Conservation (phyloP, 2,329 filamentous ascomycete species). For the Aspergillus ochraceoroseus region DNA sequence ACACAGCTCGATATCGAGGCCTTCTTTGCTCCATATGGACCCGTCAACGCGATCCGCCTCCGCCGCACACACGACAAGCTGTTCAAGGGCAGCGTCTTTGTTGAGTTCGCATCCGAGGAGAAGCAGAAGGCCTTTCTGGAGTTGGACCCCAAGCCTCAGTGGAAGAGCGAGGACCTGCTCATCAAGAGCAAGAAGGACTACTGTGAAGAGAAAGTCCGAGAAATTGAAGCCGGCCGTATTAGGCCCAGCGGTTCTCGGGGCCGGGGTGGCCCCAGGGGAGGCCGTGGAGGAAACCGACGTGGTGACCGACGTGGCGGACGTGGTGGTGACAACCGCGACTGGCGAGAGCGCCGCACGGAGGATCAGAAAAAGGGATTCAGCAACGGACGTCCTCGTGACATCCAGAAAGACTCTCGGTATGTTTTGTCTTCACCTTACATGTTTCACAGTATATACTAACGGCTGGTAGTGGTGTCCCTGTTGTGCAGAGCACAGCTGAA, state of each 20-base stretch:
- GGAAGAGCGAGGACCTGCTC: slow-evolving; percentile 71
- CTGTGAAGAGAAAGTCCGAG: slow-evolving; percentile 67
- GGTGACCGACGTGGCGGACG: slow-evolving; percentile 44
- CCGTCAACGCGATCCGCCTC: slow-evolving; percentile 77
- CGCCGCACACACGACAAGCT: slow-evolving; percentile 65
- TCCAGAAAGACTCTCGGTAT: slow-evolving; percentile 44
- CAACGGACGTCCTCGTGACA: slow-evolving; percentile 29
- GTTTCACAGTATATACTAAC: slow-evolving; percentile 17
- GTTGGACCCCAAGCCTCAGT: slow-evolving; percentile 75
- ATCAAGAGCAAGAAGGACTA: slow-evolving; percentile 89
- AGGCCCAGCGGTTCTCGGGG: slow-evolving; percentile 50
- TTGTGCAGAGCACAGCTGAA: slow-evolving; percentile 39
- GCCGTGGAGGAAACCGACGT: slow-evolving; percentile 43
- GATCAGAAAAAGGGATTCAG: slow-evolving; percentile 44
- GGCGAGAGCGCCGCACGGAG: slow-evolving; percentile 43
- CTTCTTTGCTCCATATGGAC: slow-evolving; percentile 78
- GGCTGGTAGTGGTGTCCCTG: slow-evolving; percentile 40
- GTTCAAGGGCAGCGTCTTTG: slow-evolving; percentile 97
- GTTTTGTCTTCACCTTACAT: slow-evolving; percentile 3
- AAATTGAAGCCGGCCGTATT: slow-evolving; percentile 67
- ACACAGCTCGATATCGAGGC: slow-evolving; percentile 92
- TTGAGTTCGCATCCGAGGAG: slow-evolving; percentile 80
- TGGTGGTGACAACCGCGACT: slow-evolving; percentile 36
- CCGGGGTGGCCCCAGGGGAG: slow-evolving; percentile 40
- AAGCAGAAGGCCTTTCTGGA: slow-evolving; percentile 73